Evolutionary conservation across 2,329 filamentous ascomycete species (phyloP).

Genomic region (Colletotrichum lentis): DNA sequence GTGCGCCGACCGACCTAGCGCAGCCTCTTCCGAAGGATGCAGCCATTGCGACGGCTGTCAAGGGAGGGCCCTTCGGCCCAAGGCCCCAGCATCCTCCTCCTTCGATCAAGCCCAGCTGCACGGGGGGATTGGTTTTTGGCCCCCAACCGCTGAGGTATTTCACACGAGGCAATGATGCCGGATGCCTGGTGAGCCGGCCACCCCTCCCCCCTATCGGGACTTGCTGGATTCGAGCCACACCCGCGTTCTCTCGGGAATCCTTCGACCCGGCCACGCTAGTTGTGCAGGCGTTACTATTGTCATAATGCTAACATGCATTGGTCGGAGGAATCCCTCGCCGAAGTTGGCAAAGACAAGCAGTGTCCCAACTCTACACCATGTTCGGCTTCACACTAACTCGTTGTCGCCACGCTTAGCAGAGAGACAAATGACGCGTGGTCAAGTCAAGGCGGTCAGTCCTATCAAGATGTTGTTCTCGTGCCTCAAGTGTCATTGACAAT

Average conservation of each 20-base stretch:
- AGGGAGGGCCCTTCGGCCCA: not conserved
- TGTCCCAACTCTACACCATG: not conserved
- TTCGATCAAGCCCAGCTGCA: not conserved
- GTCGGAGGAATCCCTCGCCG: not conserved
- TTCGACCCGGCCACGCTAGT: not conserved
- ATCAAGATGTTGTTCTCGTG: too few species aligned
- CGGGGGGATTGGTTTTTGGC: not conserved
- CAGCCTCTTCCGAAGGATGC: not conserved
- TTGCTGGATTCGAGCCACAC: not conserved
- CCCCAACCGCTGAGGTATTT: not conserved
- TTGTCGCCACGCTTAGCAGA: too few species aligned
- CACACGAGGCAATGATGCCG: not conserved
- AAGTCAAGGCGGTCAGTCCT: too few species aligned
- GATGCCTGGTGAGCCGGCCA: not conserved
- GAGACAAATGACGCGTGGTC: too few species aligned
- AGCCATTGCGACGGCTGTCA: not conserved
- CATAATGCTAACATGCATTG: not conserved
- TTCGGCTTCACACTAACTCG: not conserved
- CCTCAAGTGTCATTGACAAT: too few species aligned
- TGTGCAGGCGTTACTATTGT: slow-evolving; percentile 1
- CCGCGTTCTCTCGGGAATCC: slow-evolving; percentile 1
- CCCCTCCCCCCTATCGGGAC: not conserved
- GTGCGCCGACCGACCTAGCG: not conserved
- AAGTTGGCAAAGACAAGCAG: not conserved
- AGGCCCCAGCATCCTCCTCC: slow-evolving; percentile 5